A percentile compares a stretch with the other conserved stretches of the same genome.
These are phyloP conservation scores for Phytophthora sansomeana DNA, from an alignment of 352 stramenopile species.

Conservation along the genomic window DNA sequence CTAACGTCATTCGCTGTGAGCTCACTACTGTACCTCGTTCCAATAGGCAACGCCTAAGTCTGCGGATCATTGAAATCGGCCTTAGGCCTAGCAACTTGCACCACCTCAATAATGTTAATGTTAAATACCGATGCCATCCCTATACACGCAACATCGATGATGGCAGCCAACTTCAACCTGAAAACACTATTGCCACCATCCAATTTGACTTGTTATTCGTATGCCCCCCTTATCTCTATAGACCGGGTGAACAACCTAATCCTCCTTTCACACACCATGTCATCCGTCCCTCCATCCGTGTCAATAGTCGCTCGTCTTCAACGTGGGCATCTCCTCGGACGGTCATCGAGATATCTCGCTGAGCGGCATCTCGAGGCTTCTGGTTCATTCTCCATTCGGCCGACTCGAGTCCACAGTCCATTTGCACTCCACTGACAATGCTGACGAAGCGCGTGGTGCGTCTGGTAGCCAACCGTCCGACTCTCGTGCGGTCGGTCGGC, in stretches of 20 bases:
- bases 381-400: slow-evolving; percentile 20
- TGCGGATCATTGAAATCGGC: no score
- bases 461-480: slow-evolving; percentile 16
- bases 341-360: slow-evolving; percentile 3
- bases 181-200: not conserved
- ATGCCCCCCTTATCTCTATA: no score
- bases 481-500: not conserved
- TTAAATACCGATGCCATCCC: not conserved
- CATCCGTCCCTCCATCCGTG: not conserved
- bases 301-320: not conserved
- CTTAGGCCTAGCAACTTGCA: no score
- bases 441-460: slow-evolving; percentile 25
- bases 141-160: not conserved
- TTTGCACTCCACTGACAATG: not conserved
- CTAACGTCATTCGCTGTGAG: not conserved
- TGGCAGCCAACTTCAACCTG: not conserved
- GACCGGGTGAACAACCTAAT: not conserved
- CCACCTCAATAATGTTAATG: not conserved
- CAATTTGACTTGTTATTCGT: not conserved
- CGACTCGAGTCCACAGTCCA: slow-evolving; percentile 6
- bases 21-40: not conserved
- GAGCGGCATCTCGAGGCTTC: not conserved
- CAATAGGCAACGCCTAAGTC: no score
- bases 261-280: no score
- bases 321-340: slow-evolving; percentile 16